A percentile compares a stretch with the other conserved stretches of the same genome.
Evolutionary conservation across 2,329 filamentous ascomycete species (phyloP).

Genomic region (Coniella vitis): DNA sequence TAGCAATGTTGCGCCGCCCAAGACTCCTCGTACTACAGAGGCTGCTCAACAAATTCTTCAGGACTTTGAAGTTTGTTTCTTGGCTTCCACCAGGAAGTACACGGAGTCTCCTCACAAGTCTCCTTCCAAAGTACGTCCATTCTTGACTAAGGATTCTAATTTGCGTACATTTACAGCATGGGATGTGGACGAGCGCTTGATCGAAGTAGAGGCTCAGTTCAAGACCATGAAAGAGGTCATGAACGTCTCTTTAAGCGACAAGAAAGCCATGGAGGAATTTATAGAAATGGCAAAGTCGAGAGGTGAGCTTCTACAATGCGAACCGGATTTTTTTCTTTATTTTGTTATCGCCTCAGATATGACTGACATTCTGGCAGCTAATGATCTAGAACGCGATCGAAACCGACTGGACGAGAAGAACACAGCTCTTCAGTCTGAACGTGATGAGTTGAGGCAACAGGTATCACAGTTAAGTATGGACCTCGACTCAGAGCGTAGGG

Average conservation of each 20-base stretch:
- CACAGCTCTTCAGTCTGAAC: slow-evolving; percentile 53
- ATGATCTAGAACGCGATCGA: slow-evolving; percentile 42
- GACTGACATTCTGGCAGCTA: slow-evolving; percentile 28
- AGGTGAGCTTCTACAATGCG: slow-evolving; percentile 47
- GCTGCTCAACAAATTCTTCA: slow-evolving; percentile 17
- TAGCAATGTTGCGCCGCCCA: slow-evolving; percentile 22
- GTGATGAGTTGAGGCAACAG: slow-evolving; percentile 45
- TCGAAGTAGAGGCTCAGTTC: slow-evolving; percentile 70
- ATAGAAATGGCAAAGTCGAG: slow-evolving; percentile 67
- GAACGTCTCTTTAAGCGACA: slow-evolving; percentile 59
- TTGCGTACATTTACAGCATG: slow-evolving; percentile 58
- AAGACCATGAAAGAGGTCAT: slow-evolving; percentile 66
- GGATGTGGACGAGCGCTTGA: slow-evolving; percentile 72
- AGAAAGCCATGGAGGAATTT: slow-evolving; percentile 64
- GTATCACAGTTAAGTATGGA: slow-evolving; percentile 33
- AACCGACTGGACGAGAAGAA: slow-evolving; percentile 41
- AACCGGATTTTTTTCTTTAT: neutral
- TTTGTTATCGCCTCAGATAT: neutral
- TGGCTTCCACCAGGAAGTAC: slow-evolving; percentile 27
- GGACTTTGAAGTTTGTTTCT: slow-evolving; percentile 21
- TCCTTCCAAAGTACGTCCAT: slow-evolving; percentile 29
- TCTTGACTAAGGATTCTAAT: slow-evolving; percentile 71
- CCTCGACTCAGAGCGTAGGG: slow-evolving; percentile 36
- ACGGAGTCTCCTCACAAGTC: slow-evolving; percentile 34
- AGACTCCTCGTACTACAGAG: slow-evolving; percentile 20